Base-by-base conservation (phyloP, 176 grass and related monocot species). In the Carex scoparia region DNA sequence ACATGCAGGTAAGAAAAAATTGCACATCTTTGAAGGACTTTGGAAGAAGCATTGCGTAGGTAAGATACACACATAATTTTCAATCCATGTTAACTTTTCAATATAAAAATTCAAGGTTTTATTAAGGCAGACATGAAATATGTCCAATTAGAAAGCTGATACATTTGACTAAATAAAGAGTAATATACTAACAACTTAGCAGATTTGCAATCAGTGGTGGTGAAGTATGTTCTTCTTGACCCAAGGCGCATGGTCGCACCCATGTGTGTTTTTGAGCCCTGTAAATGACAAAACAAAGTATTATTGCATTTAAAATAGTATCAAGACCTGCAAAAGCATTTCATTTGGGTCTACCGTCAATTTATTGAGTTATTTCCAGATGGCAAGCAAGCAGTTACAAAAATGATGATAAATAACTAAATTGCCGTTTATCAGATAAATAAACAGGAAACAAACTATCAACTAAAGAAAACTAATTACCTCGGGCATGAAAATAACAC, bases 181-280 rank as follows among this genome's bases (percentile, higher is more conserved):
- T 55, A 33, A 49, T 59, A 82, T 77, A 72, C 96, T 95, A 89
- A 99, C 96, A 99, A 81, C 69, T 92, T 95, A 55, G 84, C 83
- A 76, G 96, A 91, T 91, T 91, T 95, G 90, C 91, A 95, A 77
- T 83, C 88, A 8, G 70, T 80, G 69, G 70, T 63, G 28, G 91
- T 58, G 62, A 99, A 99, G 87, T 85, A 85, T 31, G 96, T 99
- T 70, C 91, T 95, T 61, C 96, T 94, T 81, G 93, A 94, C 83
- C 96, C 96, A 80, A 99, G 93, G 61, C 91, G 91, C 96, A 99
- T 99, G 69, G 96, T 99, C 16, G 87, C 96, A 18, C 96, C 96
- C 96, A 99, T 99, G 59, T 99, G 96, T 44, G 96, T 99, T 93
- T 88, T 99, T 49, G 96, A 99, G 49, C 93, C 96, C 96, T 99